A percentile compares a stretch with the other conserved stretches of the same genome.
Evolutionary conservation across 495 filamentous ascomycete species (phyloP).

Genomic region (Daldinia childiae): DNA sequence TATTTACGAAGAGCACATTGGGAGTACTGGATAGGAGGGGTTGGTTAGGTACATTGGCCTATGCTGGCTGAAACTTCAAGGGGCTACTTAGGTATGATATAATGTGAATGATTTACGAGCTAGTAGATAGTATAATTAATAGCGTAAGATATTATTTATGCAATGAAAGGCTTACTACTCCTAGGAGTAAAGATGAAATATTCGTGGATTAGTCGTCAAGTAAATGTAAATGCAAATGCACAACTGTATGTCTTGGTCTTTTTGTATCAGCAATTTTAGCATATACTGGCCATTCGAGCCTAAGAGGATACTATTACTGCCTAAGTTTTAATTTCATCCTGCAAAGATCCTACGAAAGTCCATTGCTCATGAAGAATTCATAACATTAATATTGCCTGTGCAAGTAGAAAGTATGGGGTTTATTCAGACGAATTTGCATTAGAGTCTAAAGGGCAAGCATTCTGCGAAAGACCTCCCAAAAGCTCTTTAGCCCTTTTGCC

Average conservation of each 20-base stretch:
- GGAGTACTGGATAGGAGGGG: background rate
- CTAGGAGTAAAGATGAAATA: background rate
- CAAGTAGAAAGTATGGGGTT: conserved; percentile 45
- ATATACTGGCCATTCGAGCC: background rate
- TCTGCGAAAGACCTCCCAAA: conserved; percentile 57
- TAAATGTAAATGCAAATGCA: background rate
- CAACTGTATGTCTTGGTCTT: background rate
- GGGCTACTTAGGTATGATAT: background rate
- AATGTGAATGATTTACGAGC: conserved; percentile 10
- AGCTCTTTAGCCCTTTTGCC: conserved; percentile 54
- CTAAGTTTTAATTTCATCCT: background rate
- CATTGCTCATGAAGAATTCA: conserved; percentile 44
- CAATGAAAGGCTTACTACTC: background rate
- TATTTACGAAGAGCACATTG: background rate
- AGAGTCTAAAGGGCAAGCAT: conserved; percentile 61
- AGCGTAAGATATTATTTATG: background rate
- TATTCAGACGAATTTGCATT: conserved; percentile 55
- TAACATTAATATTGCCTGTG: conserved; percentile 27
- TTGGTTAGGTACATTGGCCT: too few relatives aligned
- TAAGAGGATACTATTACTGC: conserved; percentile 1
- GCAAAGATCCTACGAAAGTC: conserved; percentile 18
- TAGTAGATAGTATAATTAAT: conserved; percentile 1
- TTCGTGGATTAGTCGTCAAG: background rate
- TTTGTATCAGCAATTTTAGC: background rate
- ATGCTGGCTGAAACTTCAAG: background rate